phyloP scores from a whole-genome alignment of 495 filamentous ascomycete species.

The Extremus antarcticus region DNA sequence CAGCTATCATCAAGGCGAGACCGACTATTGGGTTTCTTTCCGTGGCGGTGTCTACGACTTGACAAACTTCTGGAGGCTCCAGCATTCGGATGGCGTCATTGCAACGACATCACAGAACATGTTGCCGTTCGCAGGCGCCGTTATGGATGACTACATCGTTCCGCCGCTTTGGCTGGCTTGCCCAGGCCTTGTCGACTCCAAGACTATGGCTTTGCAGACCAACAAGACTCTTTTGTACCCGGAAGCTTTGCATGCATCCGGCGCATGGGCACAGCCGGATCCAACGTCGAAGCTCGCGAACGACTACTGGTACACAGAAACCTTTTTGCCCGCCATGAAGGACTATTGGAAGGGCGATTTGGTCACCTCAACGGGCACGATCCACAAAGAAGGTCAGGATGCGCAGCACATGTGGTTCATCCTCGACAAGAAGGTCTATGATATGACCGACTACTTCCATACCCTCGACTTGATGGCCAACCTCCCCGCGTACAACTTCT shows the following conservation, averaged over 20 bases:
- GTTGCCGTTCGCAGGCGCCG: conserved; percentile 63
- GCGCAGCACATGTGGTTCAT: conserved; percentile 69
- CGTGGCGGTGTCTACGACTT: conserved; percentile 90
- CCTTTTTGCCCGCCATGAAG: conserved; percentile 68
- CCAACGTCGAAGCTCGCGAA: conserved; percentile 43
- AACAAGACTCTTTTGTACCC: conserved; percentile 50
- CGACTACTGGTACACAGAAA: conserved; percentile 62
- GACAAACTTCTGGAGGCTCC: conserved; percentile 66
- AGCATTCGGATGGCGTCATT: conserved; percentile 62
- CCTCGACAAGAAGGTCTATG: conserved; percentile 64
- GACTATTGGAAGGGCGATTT: conserved; percentile 80
- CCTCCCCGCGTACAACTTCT: conserved; percentile 48
- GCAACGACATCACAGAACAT: conserved; percentile 56
- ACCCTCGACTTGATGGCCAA: conserved; percentile 47
- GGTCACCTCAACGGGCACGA: conserved; percentile 46
- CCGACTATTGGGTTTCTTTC: conserved; percentile 82
- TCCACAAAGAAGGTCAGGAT: conserved; percentile 54
- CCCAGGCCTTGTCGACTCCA: conserved; percentile 47
- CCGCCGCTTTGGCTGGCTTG: conserved; percentile 70
- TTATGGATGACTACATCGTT: conserved; percentile 73
- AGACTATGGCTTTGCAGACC: conserved; percentile 40
- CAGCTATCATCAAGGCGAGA: conserved; percentile 50
- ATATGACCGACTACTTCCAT: conserved; percentile 82
- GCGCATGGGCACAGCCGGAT: conserved; percentile 42
- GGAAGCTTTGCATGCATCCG: conserved; percentile 56